phyloP scores from a whole-genome alignment of 352 stramenopile genomes.

The Pythium rishiriense region DNA sequence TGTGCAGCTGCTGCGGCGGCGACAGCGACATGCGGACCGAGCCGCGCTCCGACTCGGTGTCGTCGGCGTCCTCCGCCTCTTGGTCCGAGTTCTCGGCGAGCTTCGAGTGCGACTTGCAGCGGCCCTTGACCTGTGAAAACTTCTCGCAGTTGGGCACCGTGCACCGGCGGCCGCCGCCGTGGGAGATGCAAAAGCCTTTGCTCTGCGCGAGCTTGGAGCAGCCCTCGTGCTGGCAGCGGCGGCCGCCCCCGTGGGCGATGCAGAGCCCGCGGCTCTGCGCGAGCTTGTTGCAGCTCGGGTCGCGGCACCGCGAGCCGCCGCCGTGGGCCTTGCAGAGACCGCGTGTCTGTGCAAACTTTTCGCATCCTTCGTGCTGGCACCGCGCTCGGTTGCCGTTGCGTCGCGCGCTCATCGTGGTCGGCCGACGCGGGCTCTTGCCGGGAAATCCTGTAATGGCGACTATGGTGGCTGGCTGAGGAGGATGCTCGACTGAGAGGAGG shows the following conservation, averaged over 20 bases:
- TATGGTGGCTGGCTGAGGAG: slow-evolving; percentile 27
- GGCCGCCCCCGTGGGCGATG: slow-evolving; percentile 77
- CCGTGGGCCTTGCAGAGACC: slow-evolving; percentile 85
- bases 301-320: slow-evolving; percentile 76
- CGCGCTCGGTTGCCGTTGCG: slow-evolving; percentile 74
- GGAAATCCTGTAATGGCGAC: slow-evolving; percentile 38
- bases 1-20: slow-evolving; percentile 26
- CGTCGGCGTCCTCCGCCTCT: slow-evolving; percentile 21
- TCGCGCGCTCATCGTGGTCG: slow-evolving; percentile 27
- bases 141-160: slow-evolving; percentile 77
- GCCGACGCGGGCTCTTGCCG: slow-evolving; percentile 6
- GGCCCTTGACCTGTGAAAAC: slow-evolving; percentile 87
- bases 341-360: slow-evolving; percentile 84
- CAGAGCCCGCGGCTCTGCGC: slow-evolving; percentile 76
- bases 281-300: slow-evolving; percentile 78
- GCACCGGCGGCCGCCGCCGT: slow-evolving; percentile 75
- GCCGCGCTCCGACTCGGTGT: slow-evolving; percentile 22
- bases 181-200: slow-evolving; percentile 82
- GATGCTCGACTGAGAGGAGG: background rate
- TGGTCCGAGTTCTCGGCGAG: slow-evolving; percentile 35
- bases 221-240: slow-evolving; percentile 66
- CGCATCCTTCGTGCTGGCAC: slow-evolving; percentile 69
- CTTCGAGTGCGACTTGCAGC: slow-evolving; percentile 87
- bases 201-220: slow-evolving; percentile 79
- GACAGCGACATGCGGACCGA: slow-evolving; percentile 17